These are phyloP conservation scores for Lentinula aciculospora DNA, from an alignment of 768 basidiomycete species.

Conservation along the genomic window DNA sequence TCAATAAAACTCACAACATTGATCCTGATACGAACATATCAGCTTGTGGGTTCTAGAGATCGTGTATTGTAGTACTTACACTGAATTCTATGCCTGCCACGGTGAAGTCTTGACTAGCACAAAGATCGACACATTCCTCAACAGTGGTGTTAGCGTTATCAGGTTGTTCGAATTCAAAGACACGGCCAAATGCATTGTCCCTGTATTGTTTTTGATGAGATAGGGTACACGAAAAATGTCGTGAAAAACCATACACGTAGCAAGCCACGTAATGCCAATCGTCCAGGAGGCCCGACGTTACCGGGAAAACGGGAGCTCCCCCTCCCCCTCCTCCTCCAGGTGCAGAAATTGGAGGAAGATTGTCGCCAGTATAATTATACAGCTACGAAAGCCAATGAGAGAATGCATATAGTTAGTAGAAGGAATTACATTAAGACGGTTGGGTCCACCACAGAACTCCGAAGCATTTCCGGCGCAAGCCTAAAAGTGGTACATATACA, in stretches of 20 bases:
- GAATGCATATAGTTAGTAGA: neutral
- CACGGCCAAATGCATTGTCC: slow-evolving; percentile 62
- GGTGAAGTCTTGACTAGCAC: slow-evolving; percentile 49
- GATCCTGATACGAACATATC: slow-evolving; percentile 17
- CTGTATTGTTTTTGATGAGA: slow-evolving; percentile 19
- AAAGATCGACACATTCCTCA: slow-evolving; percentile 56
- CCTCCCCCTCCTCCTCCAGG: slow-evolving; percentile 27
- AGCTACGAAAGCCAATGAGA: slow-evolving; percentile 14
- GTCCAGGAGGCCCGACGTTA: slow-evolving; percentile 45
- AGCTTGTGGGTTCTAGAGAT: slow-evolving; percentile 2
- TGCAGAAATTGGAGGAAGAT: slow-evolving; percentile 28
- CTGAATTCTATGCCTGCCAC: slow-evolving; percentile 69
- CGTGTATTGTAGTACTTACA: slow-evolving; percentile 27
- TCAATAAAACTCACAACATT: slow-evolving; percentile 36
- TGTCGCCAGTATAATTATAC: slow-evolving; percentile 65
- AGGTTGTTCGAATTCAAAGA: slow-evolving; percentile 41
- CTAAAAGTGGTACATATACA: slow-evolving; percentile 7
- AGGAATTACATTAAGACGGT: slow-evolving; percentile 38
- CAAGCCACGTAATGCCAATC: slow-evolving; percentile 61
- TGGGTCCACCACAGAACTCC: slow-evolving; percentile 72
- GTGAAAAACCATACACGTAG: slow-evolving; percentile 47
- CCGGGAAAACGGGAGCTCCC: slow-evolving; percentile 31
- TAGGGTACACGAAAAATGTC: neutral
- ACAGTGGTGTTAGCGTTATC: slow-evolving; percentile 41
- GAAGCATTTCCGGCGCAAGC: slow-evolving; percentile 52